A percentile compares a stretch with the other conserved stretches of the same genome.
These are phyloP conservation scores for Ascocoryne sarcoides DNA, from an alignment of 2,329 filamentous ascomycete species.

Conservation along the genomic window DNA sequence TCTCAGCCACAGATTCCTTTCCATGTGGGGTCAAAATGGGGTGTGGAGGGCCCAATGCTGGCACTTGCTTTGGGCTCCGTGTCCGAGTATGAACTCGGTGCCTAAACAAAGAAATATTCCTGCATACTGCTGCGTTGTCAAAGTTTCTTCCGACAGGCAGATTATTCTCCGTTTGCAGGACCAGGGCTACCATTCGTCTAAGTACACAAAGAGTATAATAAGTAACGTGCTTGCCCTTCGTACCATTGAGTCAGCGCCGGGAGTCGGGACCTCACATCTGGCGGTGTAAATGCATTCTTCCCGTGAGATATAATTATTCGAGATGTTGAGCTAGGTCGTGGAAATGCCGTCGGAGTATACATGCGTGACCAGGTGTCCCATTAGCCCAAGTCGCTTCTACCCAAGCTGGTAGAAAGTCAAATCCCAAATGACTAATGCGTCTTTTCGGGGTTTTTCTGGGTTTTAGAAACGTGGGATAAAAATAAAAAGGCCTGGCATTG, in stretches of 20 bases:
- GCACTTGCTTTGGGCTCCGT: constrained; percentile 7
- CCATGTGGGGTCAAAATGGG: constrained; percentile 10
- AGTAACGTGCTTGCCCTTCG: constrained; percentile 8
- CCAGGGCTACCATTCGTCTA: constrained; percentile 4
- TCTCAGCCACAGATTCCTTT: constrained; percentile 16
- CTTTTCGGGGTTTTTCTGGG: too few species aligned
- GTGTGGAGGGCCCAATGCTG: constrained; percentile 7
- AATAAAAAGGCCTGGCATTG: constrained; percentile 11
- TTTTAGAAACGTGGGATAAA: constrained; percentile 11
- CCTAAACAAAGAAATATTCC: constrained; percentile 22
- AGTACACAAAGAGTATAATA: constrained; percentile 18
- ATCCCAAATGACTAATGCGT: too few species aligned
- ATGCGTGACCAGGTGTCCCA: too few species aligned
- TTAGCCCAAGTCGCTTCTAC: too few species aligned
- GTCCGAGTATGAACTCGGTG: constrained; percentile 14
- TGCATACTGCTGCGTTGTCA: constrained; percentile 18
- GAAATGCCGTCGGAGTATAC: too few species aligned
- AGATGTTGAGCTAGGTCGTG: too few species aligned
- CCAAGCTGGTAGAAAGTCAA: too few species aligned
- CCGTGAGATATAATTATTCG: constrained; percentile 22
- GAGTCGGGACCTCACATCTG: constrained; percentile 24
- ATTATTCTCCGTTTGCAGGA: constrained; percentile 20
- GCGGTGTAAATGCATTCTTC: constrained; percentile 24
- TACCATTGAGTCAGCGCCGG: constrained; percentile 16
- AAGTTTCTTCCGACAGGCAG: constrained; percentile 4